These are phyloP conservation scores for Kodamaea nitidulidarum DNA, from an alignment of 805 yeast species.

Conservation along the genomic window DNA sequence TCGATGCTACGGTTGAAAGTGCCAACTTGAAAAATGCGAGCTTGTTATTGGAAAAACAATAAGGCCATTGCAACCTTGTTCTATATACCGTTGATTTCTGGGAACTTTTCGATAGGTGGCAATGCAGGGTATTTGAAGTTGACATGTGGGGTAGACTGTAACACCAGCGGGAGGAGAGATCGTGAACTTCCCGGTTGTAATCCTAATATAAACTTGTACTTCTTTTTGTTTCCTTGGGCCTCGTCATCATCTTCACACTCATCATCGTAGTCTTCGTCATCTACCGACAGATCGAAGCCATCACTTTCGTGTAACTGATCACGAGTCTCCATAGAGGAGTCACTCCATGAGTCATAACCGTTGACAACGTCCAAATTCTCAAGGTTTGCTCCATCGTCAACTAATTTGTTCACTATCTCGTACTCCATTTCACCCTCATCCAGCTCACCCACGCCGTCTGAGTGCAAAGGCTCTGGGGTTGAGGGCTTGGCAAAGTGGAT, in stretches of 20 bases:
- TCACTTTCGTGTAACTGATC: conserved; percentile 6
- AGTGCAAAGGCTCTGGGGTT: conserved; percentile 1
- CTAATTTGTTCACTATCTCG: conserved; percentile 2
- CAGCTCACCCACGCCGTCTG: neutral
- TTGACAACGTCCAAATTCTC: conserved; percentile 6
- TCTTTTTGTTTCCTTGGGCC: conserved; percentile 8
- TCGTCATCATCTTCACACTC: conserved; percentile 5
- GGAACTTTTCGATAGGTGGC: conserved; percentile 27
- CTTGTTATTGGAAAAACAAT: conserved; percentile 53
- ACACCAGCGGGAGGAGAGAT: conserved; percentile 1
- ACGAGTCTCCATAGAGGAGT: conserved; percentile 2
- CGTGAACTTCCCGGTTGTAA: conserved; percentile 8
- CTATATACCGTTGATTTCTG: conserved; percentile 5
- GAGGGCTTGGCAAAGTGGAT: neutral
- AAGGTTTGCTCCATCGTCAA: conserved; percentile 9
- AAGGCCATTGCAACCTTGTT: neutral
- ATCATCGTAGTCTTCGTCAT: conserved; percentile 4
- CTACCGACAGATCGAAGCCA: conserved; percentile 5
- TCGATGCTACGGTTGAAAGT: conserved; percentile 59
- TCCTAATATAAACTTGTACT: conserved; percentile 11
- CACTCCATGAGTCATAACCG: conserved; percentile 8
- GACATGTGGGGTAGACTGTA: conserved; percentile 4
- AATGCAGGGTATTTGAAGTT: conserved; percentile 12
- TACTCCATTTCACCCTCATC: conserved; percentile 1
- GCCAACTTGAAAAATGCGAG: conserved; percentile 84